Conservation (phyloP, 257 asterid genomes). For the Solanum bulbocastanum region DNA sequence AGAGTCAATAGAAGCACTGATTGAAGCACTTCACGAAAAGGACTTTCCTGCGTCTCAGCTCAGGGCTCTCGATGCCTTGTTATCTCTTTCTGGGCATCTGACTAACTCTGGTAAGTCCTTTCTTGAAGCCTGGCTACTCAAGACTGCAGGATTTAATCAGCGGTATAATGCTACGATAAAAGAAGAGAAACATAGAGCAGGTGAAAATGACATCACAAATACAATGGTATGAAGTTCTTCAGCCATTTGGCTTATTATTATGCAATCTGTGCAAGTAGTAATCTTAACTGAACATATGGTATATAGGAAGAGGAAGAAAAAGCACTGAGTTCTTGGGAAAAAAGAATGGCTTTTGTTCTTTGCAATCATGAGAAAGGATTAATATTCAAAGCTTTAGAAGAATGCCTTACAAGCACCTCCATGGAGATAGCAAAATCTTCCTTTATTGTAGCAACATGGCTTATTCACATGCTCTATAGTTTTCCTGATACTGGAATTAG, state of each 20-base stretch:
- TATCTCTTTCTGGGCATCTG: constrained; percentile 49
- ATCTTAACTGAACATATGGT: not conserved
- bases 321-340: constrained; percentile 59
- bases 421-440: constrained; percentile 62
- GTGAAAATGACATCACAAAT: constrained; percentile 23
- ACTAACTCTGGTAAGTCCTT: constrained; percentile 34
- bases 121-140: constrained; percentile 58
- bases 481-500: constrained; percentile 64
- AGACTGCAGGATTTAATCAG: constrained; percentile 51
- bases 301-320: constrained; percentile 58
- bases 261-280: not conserved
- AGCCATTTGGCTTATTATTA: not conserved
- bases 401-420: constrained; percentile 58
- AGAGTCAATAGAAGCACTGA: constrained; percentile 66
- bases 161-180: constrained; percentile 25
- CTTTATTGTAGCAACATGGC: constrained; percentile 65
- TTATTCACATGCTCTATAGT: constrained; percentile 54
- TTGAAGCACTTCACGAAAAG: constrained; percentile 56
- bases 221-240: constrained; percentile 23
- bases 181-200: constrained; percentile 21
- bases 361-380: constrained; percentile 64
- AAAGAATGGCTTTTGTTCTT: constrained; percentile 56
- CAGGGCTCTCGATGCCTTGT: constrained; percentile 47
- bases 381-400: constrained; percentile 57
- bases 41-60: constrained; percentile 66